Base-by-base conservation (phyloP, 2,329 filamentous ascomycete genomes). In the Beauveria pseudobassiana region DNA sequence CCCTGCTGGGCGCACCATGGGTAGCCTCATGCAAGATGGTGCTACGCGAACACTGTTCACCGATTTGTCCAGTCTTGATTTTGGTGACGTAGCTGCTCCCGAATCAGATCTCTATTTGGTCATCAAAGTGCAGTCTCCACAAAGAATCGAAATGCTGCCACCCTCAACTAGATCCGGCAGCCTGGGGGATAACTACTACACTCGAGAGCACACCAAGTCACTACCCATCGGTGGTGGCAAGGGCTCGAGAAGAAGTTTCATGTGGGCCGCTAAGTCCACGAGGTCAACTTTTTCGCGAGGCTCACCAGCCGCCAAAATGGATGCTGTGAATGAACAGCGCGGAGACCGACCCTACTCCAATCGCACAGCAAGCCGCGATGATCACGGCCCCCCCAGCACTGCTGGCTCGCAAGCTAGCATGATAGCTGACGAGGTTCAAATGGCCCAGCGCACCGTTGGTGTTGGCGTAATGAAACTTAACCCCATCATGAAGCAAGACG, bases 31-130 rank as follows among this genome's bases (percentile, higher is more conserved):
- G 10, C 83, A 86, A 58, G 84, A 85, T 65, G 82, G 84, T 24
- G 87, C 88, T 69, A 84, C 93, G 71, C 91, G 89, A 70, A 96
- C 92, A 0, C 80, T 99, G 2, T 97, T 98, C 67, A 87, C 91
- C 3, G 92, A 98, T 69, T 78, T 99, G 20, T 91, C 87, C 45
- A 84, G 90, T 1, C 83, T 87, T 54, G 93, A 97, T 68, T 81
- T 87, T 63, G 85, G 85, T 26, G 85, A 87, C 54, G 73, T 78
- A 1, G 77, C 82, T 1, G 80, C 87, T 3, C 81, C 84, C 9
- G 88, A 89, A 53, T 84, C 85, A 3, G 88, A 91, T 57, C 76
- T 98, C 22, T 97, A 90, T 71, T 80, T 99, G 1, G 87, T 97
- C 3, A 88, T 95, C 65, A 91, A 90, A 68, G 84, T 97, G 8